phyloP scores from a whole-genome alignment of 768 basidiomycete species.

The Boletus patriciae region DNA sequence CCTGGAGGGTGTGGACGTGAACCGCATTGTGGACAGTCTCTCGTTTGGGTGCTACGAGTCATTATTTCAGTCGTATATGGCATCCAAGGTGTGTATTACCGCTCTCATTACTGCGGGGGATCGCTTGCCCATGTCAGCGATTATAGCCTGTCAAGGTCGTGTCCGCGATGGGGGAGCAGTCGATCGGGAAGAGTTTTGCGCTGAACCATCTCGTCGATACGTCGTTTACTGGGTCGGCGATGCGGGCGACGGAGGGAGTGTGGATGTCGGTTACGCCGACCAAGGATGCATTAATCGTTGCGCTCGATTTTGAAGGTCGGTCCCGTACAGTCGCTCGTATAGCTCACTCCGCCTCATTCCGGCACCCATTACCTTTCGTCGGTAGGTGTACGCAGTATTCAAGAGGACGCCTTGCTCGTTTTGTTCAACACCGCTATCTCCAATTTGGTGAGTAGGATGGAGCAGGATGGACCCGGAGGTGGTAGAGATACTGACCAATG shows the following conservation, averaged over 20 bases:
- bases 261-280: constrained; percentile 71
- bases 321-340: background rate
- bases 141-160: constrained; percentile 60
- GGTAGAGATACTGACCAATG: background rate
- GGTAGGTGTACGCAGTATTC: constrained; percentile 59
- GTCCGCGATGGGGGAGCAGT: constrained; percentile 69
- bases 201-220: constrained; percentile 63
- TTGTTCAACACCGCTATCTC: constrained; percentile 67
- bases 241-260: constrained; percentile 67
- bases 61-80: constrained; percentile 62
- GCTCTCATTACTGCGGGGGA: rapidly evolving
- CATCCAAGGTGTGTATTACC: constrained; percentile 42
- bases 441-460: constrained; percentile 51
- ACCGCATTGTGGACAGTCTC: constrained; percentile 51
- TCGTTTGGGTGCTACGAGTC: constrained; percentile 68
- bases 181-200: constrained; percentile 60
- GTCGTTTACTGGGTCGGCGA: constrained; percentile 64
- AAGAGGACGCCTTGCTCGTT: constrained; percentile 63
- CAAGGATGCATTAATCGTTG: constrained; percentile 50
- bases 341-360: background rate
- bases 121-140: background rate
- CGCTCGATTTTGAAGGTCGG: constrained; percentile 63
- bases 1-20: constrained; percentile 55
- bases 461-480: no score
- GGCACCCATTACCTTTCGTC: background rate